Evolutionary conservation across 2,329 filamentous ascomycete species (phyloP).

Genomic region (Cordyceps javanica): DNA sequence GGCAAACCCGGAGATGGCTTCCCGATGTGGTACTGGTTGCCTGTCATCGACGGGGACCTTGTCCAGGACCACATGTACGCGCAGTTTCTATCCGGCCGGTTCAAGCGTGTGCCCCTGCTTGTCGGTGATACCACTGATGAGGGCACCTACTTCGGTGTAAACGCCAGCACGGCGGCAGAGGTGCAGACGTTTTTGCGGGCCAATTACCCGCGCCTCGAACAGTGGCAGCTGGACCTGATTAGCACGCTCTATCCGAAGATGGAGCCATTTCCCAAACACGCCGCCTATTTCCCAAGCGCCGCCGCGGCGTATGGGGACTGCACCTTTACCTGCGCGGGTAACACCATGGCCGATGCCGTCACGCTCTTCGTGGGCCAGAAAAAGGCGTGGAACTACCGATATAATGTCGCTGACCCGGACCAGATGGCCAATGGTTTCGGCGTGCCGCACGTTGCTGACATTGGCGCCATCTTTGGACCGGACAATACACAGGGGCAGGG

Average conservation of each 20-base stretch:
- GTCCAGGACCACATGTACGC: constrained; percentile 35
- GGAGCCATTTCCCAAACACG: constrained; percentile 30
- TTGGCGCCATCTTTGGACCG: constrained; percentile 43
- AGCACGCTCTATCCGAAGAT: constrained; percentile 33
- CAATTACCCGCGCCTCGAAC: constrained; percentile 40
- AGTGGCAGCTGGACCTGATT: constrained; percentile 29
- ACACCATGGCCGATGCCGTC: constrained; percentile 25
- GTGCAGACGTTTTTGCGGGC: constrained; percentile 35
- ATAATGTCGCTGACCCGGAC: constrained; percentile 38
- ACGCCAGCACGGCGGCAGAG: constrained; percentile 29
- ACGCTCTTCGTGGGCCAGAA: constrained; percentile 12
- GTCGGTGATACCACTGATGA: constrained; percentile 28
- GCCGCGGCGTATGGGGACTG: constrained; percentile 39
- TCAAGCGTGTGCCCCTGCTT: constrained; percentile 39
- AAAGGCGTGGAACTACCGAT: constrained; percentile 41
- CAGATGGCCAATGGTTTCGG: constrained; percentile 34
- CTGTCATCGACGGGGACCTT: constrained; percentile 42
- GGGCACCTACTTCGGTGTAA: constrained; percentile 38
- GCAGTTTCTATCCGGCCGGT: constrained; percentile 33
- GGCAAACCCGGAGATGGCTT: constrained; percentile 32
- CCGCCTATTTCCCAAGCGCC: constrained; percentile 37
- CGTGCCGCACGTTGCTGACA: constrained; percentile 43
- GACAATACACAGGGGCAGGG: constrained; percentile 18
- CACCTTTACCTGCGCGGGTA: constrained; percentile 39
- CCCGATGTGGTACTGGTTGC: constrained; percentile 45